Percentiles rank a stretch among this genome's conserved stretches.
These are phyloP conservation scores for Candolleomyces eurysporus DNA, from an alignment of 768 basidiomycete genomes.

Conservation along the genomic window DNA sequence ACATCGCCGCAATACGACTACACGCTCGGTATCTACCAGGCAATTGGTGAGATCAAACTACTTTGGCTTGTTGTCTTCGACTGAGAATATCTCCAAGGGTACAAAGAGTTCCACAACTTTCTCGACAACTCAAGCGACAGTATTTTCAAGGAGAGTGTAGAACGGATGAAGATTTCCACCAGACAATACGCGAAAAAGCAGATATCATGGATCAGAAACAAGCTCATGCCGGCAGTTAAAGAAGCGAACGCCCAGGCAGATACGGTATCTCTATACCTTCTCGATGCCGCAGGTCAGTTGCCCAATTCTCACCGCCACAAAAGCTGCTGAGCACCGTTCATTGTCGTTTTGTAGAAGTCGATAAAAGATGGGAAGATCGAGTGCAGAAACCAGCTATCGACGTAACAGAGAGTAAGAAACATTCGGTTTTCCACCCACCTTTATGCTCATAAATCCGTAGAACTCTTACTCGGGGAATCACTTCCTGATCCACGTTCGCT, in stretches of 20 bases:
- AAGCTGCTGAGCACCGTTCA: slow-evolving; percentile 2
- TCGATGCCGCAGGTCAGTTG: slow-evolving; percentile 64
- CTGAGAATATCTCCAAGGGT: slow-evolving; percentile 51
- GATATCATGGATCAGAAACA: slow-evolving; percentile 89
- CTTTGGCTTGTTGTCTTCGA: not conserved
- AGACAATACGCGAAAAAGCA: slow-evolving; percentile 91
- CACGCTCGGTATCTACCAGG: slow-evolving; percentile 88
- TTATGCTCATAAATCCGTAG: slow-evolving; percentile 31
- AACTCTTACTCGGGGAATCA: slow-evolving; percentile 46
- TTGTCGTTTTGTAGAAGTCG: slow-evolving; percentile 36
- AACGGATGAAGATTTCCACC: slow-evolving; percentile 84
- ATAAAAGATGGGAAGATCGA: slow-evolving; percentile 54
- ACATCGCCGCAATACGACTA: slow-evolving; percentile 44
- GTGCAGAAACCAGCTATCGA: slow-evolving; percentile 51
- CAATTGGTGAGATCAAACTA: slow-evolving; percentile 65
- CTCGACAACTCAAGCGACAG: slow-evolving; percentile 42
- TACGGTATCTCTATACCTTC: slow-evolving; percentile 44
- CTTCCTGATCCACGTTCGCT: slow-evolving; percentile 59
- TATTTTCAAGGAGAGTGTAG: slow-evolving; percentile 55
- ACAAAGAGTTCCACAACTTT: slow-evolving; percentile 83
- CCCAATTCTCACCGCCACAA: not conserved
- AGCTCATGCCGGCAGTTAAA: slow-evolving; percentile 72
- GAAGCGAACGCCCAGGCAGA: slow-evolving; percentile 40
- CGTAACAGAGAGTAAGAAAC: slow-evolving; percentile 46
- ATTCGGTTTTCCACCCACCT: not conserved